Conservation (phyloP, 495 filamentous ascomycete species). For the Letharia columbiana region DNA sequence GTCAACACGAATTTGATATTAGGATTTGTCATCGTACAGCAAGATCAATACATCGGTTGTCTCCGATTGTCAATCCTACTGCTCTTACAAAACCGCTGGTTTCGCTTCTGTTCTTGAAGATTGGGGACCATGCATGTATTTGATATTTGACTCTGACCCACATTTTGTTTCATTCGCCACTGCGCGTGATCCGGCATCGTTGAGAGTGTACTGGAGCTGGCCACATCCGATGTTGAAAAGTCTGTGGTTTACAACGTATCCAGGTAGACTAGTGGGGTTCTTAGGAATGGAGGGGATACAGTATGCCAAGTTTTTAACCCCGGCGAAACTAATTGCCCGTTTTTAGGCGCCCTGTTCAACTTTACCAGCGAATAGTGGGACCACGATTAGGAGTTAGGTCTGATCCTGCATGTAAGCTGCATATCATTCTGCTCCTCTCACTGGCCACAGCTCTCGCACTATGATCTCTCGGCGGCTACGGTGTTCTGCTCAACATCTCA, state of each 20-base stretch:
- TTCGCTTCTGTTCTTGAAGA: background rate
- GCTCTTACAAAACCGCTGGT: background rate
- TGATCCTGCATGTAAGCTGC: slow-evolving; percentile 2
- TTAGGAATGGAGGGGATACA: too few relatives aligned
- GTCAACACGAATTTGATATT: background rate
- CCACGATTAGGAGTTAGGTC: background rate
- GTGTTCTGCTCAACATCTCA: slow-evolving; percentile 14
- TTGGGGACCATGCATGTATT: background rate
- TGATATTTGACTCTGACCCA: background rate
- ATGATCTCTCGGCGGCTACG: slow-evolving; percentile 21
- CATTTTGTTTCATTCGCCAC: background rate
- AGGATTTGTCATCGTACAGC: background rate
- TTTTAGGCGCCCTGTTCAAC: slow-evolving; percentile 2
- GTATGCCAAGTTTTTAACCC: too few relatives aligned
- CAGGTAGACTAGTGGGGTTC: background rate
- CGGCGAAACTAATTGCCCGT: too few relatives aligned
- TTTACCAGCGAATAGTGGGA: background rate
- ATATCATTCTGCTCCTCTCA: background rate
- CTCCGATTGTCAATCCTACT: background rate
- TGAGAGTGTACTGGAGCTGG: background rate
- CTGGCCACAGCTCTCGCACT: background rate
- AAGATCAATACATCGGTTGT: background rate
- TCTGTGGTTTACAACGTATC: background rate
- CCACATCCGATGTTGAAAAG: background rate
- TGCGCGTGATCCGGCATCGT: background rate